Conservation (phyloP, 345 rosid genomes). For the Corchorus capsularis region DNA sequence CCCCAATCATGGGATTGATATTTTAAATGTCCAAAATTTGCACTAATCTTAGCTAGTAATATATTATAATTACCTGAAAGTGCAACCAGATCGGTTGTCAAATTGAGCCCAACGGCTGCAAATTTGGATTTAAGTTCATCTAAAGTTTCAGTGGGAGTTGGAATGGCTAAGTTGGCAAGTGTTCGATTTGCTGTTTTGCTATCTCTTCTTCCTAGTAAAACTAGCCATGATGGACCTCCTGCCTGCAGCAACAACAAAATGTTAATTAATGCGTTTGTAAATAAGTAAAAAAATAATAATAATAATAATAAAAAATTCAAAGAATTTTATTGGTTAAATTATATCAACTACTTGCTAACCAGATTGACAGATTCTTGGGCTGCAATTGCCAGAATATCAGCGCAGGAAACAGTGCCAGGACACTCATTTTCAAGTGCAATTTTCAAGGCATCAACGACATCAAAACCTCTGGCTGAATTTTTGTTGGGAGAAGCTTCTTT, state of each 20-base stretch:
- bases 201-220: slow-evolving; percentile 41
- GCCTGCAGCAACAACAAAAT: slow-evolving; percentile 21
- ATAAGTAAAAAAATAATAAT: no score
- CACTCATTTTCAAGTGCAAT: slow-evolving; percentile 49
- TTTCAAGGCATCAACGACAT: slow-evolving; percentile 50
- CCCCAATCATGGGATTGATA: background rate
- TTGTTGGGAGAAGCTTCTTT: slow-evolving; percentile 38
- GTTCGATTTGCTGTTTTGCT: slow-evolving; percentile 30
- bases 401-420: slow-evolving; percentile 61
- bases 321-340: no score
- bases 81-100: slow-evolving; percentile 35
- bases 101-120: slow-evolving; percentile 30
- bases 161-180: slow-evolving; percentile 34
- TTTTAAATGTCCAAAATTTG: background rate
- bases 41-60: background rate
- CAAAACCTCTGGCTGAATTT: slow-evolving; percentile 33
- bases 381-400: slow-evolving; percentile 46
- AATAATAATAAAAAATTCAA: no score
- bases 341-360: slow-evolving; percentile 32
- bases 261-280: no score
- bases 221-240: slow-evolving; percentile 42
- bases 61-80: slow-evolving; percentile 38
- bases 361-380: slow-evolving; percentile 32
- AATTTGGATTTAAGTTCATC: slow-evolving; percentile 27
- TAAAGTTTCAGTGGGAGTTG: slow-evolving; percentile 33